Evolutionary conservation across 352 stramenopile genomes (phyloP).

Genomic region (Globisporangium echinulatum): DNA sequence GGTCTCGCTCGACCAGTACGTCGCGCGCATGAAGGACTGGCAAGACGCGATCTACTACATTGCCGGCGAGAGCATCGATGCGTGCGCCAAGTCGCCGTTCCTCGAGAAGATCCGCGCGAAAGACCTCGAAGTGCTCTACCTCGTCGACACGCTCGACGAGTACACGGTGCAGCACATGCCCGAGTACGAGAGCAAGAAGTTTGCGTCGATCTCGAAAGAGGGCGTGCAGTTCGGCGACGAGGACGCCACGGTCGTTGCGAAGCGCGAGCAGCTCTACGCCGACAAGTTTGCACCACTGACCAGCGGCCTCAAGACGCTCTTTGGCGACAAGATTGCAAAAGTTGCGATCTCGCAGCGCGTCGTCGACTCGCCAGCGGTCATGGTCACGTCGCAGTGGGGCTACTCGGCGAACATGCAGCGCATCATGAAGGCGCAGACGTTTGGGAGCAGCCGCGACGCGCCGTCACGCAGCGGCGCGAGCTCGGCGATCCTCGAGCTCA

Average conservation of each 20-base stretch:
- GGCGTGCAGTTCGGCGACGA: conserved; percentile 98
- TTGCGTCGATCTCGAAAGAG: conserved; percentile 97
- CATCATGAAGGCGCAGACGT: conserved; percentile 98
- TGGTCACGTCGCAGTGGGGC: conserved; percentile 96
- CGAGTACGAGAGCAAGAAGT: conserved; percentile 94
- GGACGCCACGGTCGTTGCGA: conserved; percentile 93
- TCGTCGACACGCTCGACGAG: conserved; percentile 98
- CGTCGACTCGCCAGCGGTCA: conserved; percentile 91
- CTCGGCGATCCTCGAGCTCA: conserved; percentile 97
- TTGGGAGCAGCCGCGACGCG: conserved; percentile 67
- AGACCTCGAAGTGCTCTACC: conserved; percentile 97
- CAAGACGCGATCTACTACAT: conserved; percentile 99
- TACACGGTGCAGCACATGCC: conserved; percentile 95
- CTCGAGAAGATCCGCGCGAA: conserved; percentile 96
- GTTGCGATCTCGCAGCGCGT: conserved; percentile 95
- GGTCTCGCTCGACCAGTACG: conserved; percentile 95
- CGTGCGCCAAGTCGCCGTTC: conserved; percentile 94
- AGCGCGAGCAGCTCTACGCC: conserved; percentile 95
- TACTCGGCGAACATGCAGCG: conserved; percentile 99
- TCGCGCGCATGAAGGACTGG: conserved; percentile 98
- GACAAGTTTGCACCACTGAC: conserved; percentile 95
- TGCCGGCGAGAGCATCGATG: conserved; percentile 90
- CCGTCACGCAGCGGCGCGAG: conserved; percentile 13
- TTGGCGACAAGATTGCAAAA: conserved; percentile 92
- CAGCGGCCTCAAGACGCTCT: conserved; percentile 95